A percentile compares a stretch with the other conserved stretches of the same genome.
phyloP scores from a whole-genome alignment of 345 rosid genomes.

The Euphorbia pulcherrima region DNA sequence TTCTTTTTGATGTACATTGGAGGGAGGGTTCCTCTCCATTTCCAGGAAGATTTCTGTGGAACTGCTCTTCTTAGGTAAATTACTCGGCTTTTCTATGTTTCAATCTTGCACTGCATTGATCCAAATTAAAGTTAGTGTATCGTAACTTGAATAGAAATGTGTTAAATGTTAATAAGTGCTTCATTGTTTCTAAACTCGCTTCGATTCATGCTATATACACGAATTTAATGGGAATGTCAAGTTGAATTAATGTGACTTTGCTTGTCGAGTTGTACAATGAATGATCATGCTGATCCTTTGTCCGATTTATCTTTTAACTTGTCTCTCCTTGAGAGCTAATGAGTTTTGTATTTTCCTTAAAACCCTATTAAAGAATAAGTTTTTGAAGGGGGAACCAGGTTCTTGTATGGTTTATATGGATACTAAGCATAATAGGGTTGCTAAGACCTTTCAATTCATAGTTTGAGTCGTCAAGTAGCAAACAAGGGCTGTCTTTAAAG shows the following conservation, averaged over 20 bases:
- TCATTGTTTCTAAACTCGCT: too few species aligned
- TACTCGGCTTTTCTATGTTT: neutral
- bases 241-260: too few species aligned
- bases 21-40: conserved; percentile 77
- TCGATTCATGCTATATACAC: too few species aligned
- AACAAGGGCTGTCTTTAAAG: neutral
- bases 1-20: conserved; percentile 79
- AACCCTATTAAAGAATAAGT: neutral
- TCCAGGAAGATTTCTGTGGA: conserved; percentile 96
- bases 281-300: neutral
- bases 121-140: too few species aligned
- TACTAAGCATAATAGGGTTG: neutral
- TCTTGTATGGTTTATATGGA: neutral
- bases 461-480: neutral
- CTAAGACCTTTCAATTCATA: neutral
- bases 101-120: neutral
- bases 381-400: neutral
- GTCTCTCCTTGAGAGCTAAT: neutral
- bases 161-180: too few species aligned
- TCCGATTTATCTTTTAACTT: neutral
- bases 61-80: conserved; percentile 78
- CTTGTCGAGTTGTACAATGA: too few species aligned
- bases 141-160: too few species aligned
- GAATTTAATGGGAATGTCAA: too few species aligned
- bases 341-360: neutral